Evolutionary conservation across 352 stramenopile genomes (phyloP), one percentile per base, ranked within the genome.

Genomic region (Pythium periplocum): DNA sequence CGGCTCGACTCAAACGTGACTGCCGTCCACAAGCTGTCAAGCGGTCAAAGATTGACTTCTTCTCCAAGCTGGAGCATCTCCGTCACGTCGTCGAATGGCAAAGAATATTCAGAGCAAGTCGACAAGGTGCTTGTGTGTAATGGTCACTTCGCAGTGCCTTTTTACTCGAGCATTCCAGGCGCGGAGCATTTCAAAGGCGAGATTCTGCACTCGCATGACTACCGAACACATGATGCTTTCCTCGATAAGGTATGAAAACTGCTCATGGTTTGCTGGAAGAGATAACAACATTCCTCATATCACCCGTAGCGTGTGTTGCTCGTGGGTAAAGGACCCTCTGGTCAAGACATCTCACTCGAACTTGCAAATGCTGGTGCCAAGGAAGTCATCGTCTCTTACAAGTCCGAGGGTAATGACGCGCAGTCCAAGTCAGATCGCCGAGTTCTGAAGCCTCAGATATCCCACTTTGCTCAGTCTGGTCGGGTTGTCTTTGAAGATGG

Each of bases 121-220:
- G 82, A 93, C 73, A 84, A 86, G 39, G 56, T 93, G 9, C 57
- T 93, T 6, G 55, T 93, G 31, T 90, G 79, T 66, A 90, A 90
- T 45, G 82, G 82, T 33, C 82, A 93, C 49, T 93, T 93, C 40
- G 75, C 79, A 31, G 61, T 71, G 49, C 79, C 79, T 4, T 75
- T 71, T 9, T 68, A 69, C 17, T 64, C 70, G 2, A 34, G 38
- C 2, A 85, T 90, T 54, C 61, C 68, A 11, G 78, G 82, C 11
- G 62, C 79, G 17, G 75, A 90, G 48, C 46, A 80, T 48, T 72
- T 72, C 45, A 51, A 60, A n/a, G 64, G 64, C 26, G 44, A 59
- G 39, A 57, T 26, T 2, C 54, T 68, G 12, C 64, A 72, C 53
- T 72, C 64, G 31, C 64, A 72, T 45, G 48, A 72, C 51, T 72